Base-by-base conservation (phyloP, 1,139 yeast genomes). In the Arxiozyma slooffiae region DNA sequence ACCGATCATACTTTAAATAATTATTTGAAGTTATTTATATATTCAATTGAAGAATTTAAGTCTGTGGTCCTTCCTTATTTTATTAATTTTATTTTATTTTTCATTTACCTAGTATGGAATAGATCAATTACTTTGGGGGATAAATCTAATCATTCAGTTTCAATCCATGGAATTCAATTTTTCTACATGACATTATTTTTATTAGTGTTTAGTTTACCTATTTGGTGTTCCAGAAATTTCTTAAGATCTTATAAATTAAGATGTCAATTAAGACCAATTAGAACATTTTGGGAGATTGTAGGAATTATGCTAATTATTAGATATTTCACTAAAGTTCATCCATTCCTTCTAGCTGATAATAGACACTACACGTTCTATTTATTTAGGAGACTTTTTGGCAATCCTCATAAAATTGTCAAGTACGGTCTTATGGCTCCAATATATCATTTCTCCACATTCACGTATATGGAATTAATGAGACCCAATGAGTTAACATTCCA, bases 301-400 rank as follows among this genome's bases (percentile, higher is more conserved):
- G 57, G 67, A 0, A 79, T 88, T 36, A 73, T 71, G 54, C 57
- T 70, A 26, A 62, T 80, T 1, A 75, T 88, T 38, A 73, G 79
- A 41, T 72, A 74, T 49, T 83, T 77, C 62, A 85, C 96, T 0
- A 73, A 83, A 9, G 82, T 82, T 4, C 98, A 94, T 64, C 97
- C 97, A 11, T 94, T 90, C 67, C 67, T 92, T 41, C 73, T 90
- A 47, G 95, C 98, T 0, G 99, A 94, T 66, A 94, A 94, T 68
- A 79, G 98, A 56, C 98, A 92, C 65, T 88, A 81, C 64, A 82
- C 96, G 0, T 92, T 92, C 64, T 94, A 92, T 68, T 70, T 92
- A 39, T 87, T 85, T 78, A 78, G 80, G 51, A 77, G 77, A 53
- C 60, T 90, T 18, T 72, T 87, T 65, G 74, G 59, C 68, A 75